These are phyloP conservation scores for Acacia confusa DNA, from an alignment of 306 rosid genomes.

Conservation along the genomic window DNA sequence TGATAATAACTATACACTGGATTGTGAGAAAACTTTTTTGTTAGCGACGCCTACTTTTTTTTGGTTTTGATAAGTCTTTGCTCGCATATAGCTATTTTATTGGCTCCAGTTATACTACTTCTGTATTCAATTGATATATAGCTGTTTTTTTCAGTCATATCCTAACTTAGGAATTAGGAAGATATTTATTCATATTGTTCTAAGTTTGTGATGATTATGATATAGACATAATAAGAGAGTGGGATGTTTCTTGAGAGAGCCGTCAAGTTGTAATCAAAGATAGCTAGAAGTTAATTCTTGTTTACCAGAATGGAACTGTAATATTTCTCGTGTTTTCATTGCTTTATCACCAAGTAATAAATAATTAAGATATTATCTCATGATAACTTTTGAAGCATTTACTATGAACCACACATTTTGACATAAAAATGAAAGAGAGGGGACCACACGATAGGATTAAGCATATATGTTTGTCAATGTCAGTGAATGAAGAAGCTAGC, in stretches of 20 bases:
- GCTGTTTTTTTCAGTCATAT: not conserved
- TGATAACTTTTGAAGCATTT: not conserved
- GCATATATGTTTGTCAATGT: not conserved
- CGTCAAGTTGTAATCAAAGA: not conserved
- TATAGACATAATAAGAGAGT: not conserved
- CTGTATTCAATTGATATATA: not conserved
- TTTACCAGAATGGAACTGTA: not conserved
- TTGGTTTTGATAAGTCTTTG: not conserved
- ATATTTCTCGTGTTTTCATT: not conserved
- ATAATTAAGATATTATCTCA: not conserved
- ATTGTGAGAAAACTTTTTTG: not conserved
- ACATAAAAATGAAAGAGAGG: not conserved
- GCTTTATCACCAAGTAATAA: not conserved
- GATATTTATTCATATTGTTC: not conserved
- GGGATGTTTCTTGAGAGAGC: not conserved
- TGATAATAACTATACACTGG: conserved; percentile 18
- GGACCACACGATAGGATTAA: conserved; percentile 6
- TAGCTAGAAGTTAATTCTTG: not conserved
- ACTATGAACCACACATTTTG: not conserved
- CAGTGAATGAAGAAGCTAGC: not conserved
- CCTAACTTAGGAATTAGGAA: not conserved
- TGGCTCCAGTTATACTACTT: conserved; percentile 1
- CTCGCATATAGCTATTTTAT: conserved; percentile 6
- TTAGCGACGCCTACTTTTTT: not conserved
- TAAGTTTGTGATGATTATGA: not conserved